These are phyloP conservation scores for Trametes cinnabarina DNA, from an alignment of 768 basidiomycete genomes.

Conservation along the genomic window DNA sequence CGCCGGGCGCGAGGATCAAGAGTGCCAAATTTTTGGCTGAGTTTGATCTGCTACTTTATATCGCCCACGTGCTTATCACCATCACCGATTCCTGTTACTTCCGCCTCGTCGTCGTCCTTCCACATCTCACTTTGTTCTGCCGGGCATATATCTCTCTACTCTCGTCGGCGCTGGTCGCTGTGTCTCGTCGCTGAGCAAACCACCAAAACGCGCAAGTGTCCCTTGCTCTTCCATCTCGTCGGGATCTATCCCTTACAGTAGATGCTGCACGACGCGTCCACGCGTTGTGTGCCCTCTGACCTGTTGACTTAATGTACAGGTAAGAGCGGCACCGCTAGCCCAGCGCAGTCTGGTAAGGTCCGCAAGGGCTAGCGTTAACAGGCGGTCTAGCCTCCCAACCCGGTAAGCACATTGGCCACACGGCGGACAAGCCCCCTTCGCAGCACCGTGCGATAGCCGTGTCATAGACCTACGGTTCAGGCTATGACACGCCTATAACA, in stretches of 20 bases:
- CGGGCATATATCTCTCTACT: too few species aligned
- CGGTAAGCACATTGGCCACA: not conserved
- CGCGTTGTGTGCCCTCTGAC: not conserved
- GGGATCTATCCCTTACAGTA: not conserved
- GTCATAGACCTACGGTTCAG: too few species aligned
- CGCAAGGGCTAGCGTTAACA: too few species aligned
- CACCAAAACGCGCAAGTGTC: too few species aligned
- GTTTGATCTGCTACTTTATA: conserved; percentile 14
- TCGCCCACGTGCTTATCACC: conserved; percentile 17
- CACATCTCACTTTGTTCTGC: not conserved
- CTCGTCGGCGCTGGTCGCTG: too few species aligned
- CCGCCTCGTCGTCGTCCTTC: not conserved
- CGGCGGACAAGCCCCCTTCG: too few species aligned
- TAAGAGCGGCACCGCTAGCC: not conserved
- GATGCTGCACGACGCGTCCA: not conserved
- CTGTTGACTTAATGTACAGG: not conserved
- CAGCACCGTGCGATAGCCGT: too few species aligned
- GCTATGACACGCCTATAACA: too few species aligned
- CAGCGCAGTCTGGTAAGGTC: not conserved
- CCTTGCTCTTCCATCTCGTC: not conserved
- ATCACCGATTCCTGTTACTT: not conserved
- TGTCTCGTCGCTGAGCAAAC: too few species aligned
- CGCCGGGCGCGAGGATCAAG: conserved; percentile 2
- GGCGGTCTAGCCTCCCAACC: not conserved
- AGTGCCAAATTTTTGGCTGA: conserved; percentile 28